A percentile compares a stretch with the other conserved stretches of the same genome.
Conservation (phyloP, 139 green algal genomes). For the Chlamydomonas sp. region DNA sequence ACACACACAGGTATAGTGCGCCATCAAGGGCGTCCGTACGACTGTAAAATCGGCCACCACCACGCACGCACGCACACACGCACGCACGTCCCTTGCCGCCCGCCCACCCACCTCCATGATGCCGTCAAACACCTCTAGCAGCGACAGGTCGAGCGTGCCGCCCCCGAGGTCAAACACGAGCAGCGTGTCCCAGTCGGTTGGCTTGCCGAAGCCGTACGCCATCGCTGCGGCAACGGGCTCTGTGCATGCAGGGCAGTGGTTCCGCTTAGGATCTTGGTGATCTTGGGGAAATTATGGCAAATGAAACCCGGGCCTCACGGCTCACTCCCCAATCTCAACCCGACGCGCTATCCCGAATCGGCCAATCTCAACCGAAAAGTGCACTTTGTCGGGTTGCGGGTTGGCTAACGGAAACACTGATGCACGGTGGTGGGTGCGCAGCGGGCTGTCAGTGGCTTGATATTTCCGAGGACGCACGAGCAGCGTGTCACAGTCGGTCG, state of each 20-base stretch:
- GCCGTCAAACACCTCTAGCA: slow-evolving; percentile 75
- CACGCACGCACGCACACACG: too few relatives aligned
- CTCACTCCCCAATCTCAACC: neutral
- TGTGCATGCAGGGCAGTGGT: slow-evolving; percentile 12
- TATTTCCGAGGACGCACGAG: too few relatives aligned
- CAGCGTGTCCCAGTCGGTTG: slow-evolving; percentile 40
- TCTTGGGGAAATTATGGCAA: neutral
- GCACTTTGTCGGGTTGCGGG: too few relatives aligned
- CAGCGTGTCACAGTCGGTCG: too few relatives aligned
- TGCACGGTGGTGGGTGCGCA: too few relatives aligned
- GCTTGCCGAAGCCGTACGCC: slow-evolving; percentile 62
- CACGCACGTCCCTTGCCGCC: too few relatives aligned
- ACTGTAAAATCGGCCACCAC: too few relatives aligned
- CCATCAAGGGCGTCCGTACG: too few relatives aligned
- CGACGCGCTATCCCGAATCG: neutral
- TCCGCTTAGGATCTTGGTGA: neutral
- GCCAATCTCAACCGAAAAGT: neutral
- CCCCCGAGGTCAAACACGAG: slow-evolving; percentile 82
- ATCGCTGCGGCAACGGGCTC: slow-evolving; percentile 71
- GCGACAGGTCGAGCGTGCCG: slow-evolving; percentile 68
- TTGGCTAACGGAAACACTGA: too few relatives aligned
- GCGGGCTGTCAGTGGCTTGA: too few relatives aligned
- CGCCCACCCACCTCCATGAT: slow-evolving; percentile 41
- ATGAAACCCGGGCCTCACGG: slow-evolving; percentile 20
- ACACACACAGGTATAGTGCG: too few relatives aligned